Conservation (phyloP, 306 rosid genomes). For the Vigna hirtella region DNA sequence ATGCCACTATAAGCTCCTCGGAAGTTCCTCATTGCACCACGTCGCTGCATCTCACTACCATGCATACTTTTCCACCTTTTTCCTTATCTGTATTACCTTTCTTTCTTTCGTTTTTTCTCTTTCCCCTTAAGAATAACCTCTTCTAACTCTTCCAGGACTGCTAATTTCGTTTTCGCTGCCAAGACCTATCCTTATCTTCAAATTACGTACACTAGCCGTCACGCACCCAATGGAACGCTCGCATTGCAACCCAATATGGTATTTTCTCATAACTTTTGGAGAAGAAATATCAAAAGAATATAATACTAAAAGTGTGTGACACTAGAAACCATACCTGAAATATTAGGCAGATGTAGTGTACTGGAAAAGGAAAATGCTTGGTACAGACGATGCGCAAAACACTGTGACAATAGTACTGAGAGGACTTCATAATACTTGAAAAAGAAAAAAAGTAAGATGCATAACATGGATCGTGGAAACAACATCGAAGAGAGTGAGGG, state of each 20-base stretch:
- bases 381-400: not conserved
- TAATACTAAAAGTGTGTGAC: not conserved
- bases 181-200: not conserved
- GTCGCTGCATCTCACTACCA: slow-evolving; percentile 39
- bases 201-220: not conserved
- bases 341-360: not conserved
- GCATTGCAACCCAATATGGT: not conserved
- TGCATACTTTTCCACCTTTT: slow-evolving; percentile 34
- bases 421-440: not conserved
- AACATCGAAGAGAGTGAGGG: not conserved
- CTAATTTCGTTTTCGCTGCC: not conserved
- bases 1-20: slow-evolving; percentile 13
- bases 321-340: not conserved
- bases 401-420: not conserved
- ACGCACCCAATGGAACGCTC: no score
- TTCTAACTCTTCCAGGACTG: not conserved
- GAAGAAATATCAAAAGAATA: no score
- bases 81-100: not conserved
- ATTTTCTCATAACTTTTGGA: not conserved
- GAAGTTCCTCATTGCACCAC: slow-evolving; percentile 42
- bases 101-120: not conserved
- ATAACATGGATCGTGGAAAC: not conserved
- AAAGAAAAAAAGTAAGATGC: not conserved
- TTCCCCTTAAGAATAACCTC: not conserved
- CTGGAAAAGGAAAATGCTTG: not conserved